Evolutionary conservation across 352 stramenopile species (phyloP).

Genomic region (Phytopythium sindhum): DNA sequence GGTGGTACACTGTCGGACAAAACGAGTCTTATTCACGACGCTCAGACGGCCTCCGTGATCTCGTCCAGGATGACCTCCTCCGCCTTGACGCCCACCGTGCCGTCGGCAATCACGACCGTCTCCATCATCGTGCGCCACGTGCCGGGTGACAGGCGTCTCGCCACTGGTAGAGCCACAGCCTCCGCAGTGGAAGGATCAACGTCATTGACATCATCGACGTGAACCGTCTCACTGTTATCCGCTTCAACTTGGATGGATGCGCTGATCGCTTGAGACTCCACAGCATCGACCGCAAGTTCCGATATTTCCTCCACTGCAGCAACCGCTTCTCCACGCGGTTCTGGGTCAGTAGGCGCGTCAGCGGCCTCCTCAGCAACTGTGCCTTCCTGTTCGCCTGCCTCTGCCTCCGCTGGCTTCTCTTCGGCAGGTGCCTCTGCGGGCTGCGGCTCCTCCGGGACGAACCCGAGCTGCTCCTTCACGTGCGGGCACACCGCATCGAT

Average conservation of each 20-base stretch:
- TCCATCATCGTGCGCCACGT: conserved; percentile 26
- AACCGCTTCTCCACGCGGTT: neutral
- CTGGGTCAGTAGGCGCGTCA: neutral
- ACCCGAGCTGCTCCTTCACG: conserved; percentile 69
- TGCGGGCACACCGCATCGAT: conserved; percentile 75
- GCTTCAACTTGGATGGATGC: conserved; percentile 2
- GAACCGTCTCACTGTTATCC: conserved; percentile 11
- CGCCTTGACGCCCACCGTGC: conserved; percentile 41
- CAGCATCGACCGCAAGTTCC: neutral
- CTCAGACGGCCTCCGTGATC: conserved; percentile 50
- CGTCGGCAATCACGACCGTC: conserved; percentile 31
- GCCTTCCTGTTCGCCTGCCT: neutral
- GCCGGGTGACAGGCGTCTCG: neutral
- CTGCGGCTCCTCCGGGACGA: conserved; percentile 33
- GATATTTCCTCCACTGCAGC: neutral
- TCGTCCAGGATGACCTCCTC: conserved; percentile 55
- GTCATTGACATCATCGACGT: neutral
- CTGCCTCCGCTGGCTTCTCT: neutral
- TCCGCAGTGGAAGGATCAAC: conserved; percentile 4
- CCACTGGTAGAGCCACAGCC: neutral
- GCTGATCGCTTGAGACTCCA: neutral
- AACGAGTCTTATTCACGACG: neutral
- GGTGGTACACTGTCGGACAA: neutral
- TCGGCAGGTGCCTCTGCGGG: conserved; percentile 3
- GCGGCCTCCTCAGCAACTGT: neutral